Evolutionary conservation across 169 alveolate species (phyloP).

Genomic region (Cryptosporidium ubiquitum): DNA sequence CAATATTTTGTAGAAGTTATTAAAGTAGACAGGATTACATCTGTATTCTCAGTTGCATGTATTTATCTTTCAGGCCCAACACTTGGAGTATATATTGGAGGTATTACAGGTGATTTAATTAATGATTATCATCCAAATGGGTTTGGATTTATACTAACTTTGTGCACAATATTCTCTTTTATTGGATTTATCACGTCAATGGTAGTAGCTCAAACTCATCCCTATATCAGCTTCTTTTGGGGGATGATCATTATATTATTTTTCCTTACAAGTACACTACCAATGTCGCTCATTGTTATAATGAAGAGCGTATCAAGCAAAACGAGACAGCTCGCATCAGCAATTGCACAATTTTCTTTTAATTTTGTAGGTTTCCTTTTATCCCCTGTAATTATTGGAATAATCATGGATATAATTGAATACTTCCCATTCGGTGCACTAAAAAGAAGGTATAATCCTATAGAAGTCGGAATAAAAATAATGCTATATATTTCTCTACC

Average conservation of each 20-base stretch:
- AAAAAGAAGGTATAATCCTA: conserved; percentile 55
- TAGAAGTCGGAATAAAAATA: conserved; percentile 31
- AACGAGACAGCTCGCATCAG: conserved; percentile 56
- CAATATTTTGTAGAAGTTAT: conserved; percentile 54
- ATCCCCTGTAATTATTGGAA: conserved; percentile 61
- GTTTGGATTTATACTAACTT: conserved; percentile 41
- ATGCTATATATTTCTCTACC: conserved; percentile 45
- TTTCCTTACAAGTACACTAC: conserved; percentile 67
- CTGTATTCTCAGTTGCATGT: conserved; percentile 62
- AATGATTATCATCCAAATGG: conserved; percentile 50
- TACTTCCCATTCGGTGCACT: conserved; percentile 68
- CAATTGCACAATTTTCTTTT: conserved; percentile 63
- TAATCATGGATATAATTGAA: conserved; percentile 64
- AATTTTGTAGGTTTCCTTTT: conserved; percentile 53
- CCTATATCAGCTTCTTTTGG: conserved; percentile 53
- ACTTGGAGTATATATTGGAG: conserved; percentile 62
- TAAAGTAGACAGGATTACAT: conserved; percentile 27
- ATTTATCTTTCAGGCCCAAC: conserved; percentile 66
- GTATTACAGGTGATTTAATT: conserved; percentile 48
- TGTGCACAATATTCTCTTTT: conserved; percentile 25
- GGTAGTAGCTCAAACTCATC: background rate
- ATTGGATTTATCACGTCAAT: conserved; percentile 44
- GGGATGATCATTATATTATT: conserved; percentile 26
- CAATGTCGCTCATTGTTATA: conserved; percentile 54
- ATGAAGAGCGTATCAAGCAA: conserved; percentile 48